Percentiles rank a stretch among this genome's conserved stretches.
Conservation (phyloP, 192 early-diverging fungal genomes). For the Jimgerdemannia flammicorona region DNA sequence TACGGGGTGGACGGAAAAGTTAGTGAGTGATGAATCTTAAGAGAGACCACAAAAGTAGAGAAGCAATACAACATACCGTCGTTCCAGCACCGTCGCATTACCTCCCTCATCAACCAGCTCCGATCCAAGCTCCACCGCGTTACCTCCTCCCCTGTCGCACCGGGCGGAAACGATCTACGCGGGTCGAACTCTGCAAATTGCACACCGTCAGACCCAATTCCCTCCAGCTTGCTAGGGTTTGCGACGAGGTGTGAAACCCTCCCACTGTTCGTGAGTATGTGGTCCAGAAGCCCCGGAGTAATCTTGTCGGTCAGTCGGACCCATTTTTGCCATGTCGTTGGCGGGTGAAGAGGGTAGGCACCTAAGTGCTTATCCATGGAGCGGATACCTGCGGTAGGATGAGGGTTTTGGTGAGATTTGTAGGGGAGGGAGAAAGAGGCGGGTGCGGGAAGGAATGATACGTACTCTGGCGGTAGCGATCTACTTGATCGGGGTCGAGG, state of each 20-base stretch:
- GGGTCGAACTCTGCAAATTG: conserved; percentile 77
- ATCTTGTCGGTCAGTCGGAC: conserved; percentile 68
- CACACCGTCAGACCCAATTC: conserved; percentile 20
- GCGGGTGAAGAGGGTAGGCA: conserved; percentile 71
- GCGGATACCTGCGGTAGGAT: conserved; percentile 52
- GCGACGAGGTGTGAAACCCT: conserved; percentile 19
- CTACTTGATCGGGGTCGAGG: conserved; percentile 57
- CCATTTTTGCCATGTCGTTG: conserved; percentile 74
- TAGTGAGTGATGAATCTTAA: no score
- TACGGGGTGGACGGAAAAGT: not conserved
- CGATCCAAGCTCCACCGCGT: conserved; percentile 88
- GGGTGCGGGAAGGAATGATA: not conserved
- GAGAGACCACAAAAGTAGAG: not conserved
- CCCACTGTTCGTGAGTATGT: conserved; percentile 25
- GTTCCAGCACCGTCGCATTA: conserved; percentile 43
- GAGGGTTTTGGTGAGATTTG: not conserved
- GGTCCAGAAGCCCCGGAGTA: conserved; percentile 26
- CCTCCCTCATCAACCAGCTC: conserved; percentile 68
- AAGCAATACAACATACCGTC: conserved; percentile 28
- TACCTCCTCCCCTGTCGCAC: conserved; percentile 60
- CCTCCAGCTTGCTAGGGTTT: not conserved
- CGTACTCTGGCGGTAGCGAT: conserved; percentile 61
- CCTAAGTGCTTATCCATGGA: conserved; percentile 80
- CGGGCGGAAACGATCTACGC: conserved; percentile 72
- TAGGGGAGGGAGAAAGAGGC: no score